Base-by-base conservation (phyloP, 805 yeast species). In the Ogataea chonburiensis region DNA sequence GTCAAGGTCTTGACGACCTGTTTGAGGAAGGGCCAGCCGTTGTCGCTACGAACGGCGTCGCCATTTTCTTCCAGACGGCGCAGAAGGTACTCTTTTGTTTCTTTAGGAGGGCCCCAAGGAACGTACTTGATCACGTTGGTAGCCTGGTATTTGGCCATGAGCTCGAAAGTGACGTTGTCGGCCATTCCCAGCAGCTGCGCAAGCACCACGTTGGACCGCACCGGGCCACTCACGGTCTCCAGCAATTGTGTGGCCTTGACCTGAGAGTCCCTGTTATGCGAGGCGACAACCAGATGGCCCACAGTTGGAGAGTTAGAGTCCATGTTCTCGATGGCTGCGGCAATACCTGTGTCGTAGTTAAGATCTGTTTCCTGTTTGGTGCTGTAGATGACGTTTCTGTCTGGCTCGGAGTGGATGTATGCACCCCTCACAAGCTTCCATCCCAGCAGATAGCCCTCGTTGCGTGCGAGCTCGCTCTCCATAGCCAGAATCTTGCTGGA, bases 121-220 rank as follows among this genome's bases (percentile, higher is more conserved):
- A 89, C 96, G 58, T 91, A 89, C 66, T 91, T 91, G 64, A 91
- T 81, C 36, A 89, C 81, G 54, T 86, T 86, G 43, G 72, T 77
- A 28, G 76, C 84, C 28, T 75, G 70, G 47, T 83, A 76, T 30
- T 78, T 69, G 25, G 70, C 64, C 38, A 86, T 76, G 53, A 89
- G 71, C 49, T 84, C 86, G 58, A 73, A 72, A 17, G 96, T 86
- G 43, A 86, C 75, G 53, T 83, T 81, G 61, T 89, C 98, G 34
- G 95, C 94, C 97, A 89, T 91, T 23, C 98, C 98, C 56, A 91
- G 68, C 47, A 89, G 74, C 67, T 91, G 97, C 27, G 91, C 98
- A 50, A 88, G 70, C 6, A 85, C 87, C 17, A 89, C 83, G 49
- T 85, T 84, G 29, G 78, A 66, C 42, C 64, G 66, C 18, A 58